phyloP scores from a whole-genome alignment of 331 rosid genomes.

The Prunus yedoensis region DNA sequence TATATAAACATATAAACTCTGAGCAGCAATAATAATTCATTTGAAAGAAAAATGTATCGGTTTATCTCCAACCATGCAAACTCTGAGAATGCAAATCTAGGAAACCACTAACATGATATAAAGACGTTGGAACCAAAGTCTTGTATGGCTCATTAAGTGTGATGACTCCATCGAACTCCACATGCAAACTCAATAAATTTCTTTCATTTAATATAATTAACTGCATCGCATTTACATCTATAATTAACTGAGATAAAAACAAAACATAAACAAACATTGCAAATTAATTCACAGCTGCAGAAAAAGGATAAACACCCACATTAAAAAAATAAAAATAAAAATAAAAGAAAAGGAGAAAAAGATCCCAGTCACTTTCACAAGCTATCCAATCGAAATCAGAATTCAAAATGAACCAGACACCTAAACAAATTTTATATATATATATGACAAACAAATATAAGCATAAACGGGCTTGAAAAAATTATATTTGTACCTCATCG shows the following conservation, averaged over 20 bases:
- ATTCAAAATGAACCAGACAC: too few relatives aligned
- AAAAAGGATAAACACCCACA: background rate
- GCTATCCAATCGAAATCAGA: too few relatives aligned
- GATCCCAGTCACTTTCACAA: too few relatives aligned
- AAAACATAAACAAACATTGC: background rate
- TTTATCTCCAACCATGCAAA: background rate
- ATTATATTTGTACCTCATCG: slow-evolving; percentile 68
- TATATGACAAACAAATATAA: too few relatives aligned
- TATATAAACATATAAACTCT: background rate
- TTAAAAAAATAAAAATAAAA: background rate
- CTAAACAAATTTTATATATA: too few relatives aligned
- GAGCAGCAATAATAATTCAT: background rate
- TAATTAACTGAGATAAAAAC: background rate
- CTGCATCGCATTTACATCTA: background rate
- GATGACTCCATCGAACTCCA: slow-evolving; percentile 75
- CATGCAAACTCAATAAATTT: slow-evolving; percentile 39
- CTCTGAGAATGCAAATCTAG: background rate
- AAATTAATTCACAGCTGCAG: background rate
- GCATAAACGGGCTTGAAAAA: too few relatives aligned
- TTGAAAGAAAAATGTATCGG: background rate
- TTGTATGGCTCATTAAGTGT: slow-evolving; percentile 88
- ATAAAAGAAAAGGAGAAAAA: too few relatives aligned
- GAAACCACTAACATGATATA: slow-evolving; percentile 64
- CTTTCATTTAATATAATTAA: too few relatives aligned
- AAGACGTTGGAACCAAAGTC: slow-evolving; percentile 86